Evolutionary conservation across 352 stramenopile genomes (phyloP).

Genomic region (Pythium chondricola): DNA sequence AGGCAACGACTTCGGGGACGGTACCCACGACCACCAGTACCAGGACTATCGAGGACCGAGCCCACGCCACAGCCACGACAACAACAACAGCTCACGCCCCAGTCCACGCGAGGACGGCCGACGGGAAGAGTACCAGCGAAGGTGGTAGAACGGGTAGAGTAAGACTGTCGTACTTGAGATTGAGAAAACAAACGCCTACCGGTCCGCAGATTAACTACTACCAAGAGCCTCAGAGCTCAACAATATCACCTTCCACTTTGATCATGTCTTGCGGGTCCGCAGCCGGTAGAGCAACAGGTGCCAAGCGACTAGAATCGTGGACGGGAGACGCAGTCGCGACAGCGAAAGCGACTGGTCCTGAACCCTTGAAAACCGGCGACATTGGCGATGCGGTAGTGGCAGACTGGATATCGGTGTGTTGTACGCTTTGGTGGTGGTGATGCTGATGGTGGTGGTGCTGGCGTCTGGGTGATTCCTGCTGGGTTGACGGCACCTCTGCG

Average conservation of each 20-base stretch:
- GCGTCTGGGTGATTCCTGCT: too few species aligned
- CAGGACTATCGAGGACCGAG: slow-evolving; percentile 4
- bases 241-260: slow-evolving; percentile 26
- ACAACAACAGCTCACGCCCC: background rate
- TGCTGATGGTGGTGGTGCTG: background rate
- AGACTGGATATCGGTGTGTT: too few species aligned
- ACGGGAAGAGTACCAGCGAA: slow-evolving; percentile 7
- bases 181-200: too few species aligned
- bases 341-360: slow-evolving; percentile 2
- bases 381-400: too few species aligned
- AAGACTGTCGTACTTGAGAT: too few species aligned
- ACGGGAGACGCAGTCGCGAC: background rate
- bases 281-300: slow-evolving; percentile 5
- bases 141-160: slow-evolving; percentile 3
- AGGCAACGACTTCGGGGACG: too few species aligned
- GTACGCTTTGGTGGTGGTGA: background rate
- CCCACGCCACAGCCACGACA: slow-evolving; percentile 5
- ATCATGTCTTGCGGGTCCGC: slow-evolving; percentile 22
- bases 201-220: too few species aligned
- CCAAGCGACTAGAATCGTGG: background rate
- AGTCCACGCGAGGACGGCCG: slow-evolving; percentile 7
- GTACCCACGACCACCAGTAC: slow-evolving; percentile 11
- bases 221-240: slow-evolving; percentile 24
- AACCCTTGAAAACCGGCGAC: too few species aligned
- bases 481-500: background rate